Evolutionary conservation across 495 filamentous ascomycete species (phyloP).

Genomic region (Podospora appendiculata): DNA sequence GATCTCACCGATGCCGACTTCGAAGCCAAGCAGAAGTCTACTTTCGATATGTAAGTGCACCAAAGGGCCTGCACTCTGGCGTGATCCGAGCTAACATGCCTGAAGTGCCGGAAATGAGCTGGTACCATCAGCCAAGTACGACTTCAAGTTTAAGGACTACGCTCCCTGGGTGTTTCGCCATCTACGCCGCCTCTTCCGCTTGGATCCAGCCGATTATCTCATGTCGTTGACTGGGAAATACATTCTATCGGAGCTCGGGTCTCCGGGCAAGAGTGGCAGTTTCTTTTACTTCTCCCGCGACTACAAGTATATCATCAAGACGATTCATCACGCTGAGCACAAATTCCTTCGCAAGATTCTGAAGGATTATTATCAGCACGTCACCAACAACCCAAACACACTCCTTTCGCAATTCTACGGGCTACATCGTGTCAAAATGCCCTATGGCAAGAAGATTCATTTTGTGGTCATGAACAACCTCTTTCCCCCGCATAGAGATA

Average conservation of each 20-base stretch:
- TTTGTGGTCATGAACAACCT: conserved; percentile 99
- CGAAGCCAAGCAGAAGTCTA: conserved; percentile 88
- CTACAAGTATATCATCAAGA: conserved; percentile 99
- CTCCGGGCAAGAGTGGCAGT: conserved; percentile 94
- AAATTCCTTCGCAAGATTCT: conserved; percentile 89
- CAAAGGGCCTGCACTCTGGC: neutral
- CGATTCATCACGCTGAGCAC: conserved; percentile 94
- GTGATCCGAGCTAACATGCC: conserved; percentile 5
- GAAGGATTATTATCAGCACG: conserved; percentile 89
- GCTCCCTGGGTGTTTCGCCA: conserved; percentile 98
- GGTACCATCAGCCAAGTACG: conserved; percentile 96
- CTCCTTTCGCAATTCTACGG: conserved; percentile 98
- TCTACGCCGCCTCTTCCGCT: conserved; percentile 75
- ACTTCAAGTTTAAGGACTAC: conserved; percentile 99
- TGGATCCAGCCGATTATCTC: conserved; percentile 96
- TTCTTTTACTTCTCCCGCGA: conserved; percentile 99
- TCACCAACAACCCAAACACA: conserved; percentile 89
- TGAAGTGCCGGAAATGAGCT: conserved; percentile 87
- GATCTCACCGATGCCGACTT: conserved; percentile 86
- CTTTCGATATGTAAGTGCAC: conserved; percentile 72
- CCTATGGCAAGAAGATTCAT: conserved; percentile 96
- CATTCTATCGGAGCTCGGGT: conserved; percentile 93
- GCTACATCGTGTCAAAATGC: conserved; percentile 95
- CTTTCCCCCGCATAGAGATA: conserved; percentile 94
- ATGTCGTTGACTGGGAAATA: conserved; percentile 99